phyloP scores from a whole-genome alignment of 2,329 filamentous ascomycete species.

The Tolypocladium pustulatum region DNA sequence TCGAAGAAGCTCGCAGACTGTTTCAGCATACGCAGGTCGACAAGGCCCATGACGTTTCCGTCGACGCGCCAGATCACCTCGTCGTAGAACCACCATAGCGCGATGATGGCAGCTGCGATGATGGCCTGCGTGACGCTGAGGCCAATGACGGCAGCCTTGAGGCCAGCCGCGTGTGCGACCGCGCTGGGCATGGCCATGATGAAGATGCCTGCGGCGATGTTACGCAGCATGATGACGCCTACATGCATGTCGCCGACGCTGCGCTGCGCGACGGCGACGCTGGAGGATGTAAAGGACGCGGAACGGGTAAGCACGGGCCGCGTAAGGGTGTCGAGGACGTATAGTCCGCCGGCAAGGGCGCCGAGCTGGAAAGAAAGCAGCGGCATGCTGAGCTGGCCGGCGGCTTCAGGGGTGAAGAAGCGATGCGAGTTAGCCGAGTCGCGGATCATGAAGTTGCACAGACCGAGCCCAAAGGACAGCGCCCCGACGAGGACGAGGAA shows the following conservation, averaged over 20 bases:
- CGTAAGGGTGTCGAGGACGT: slow-evolving; percentile 28
- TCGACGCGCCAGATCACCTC: slow-evolving; percentile 31
- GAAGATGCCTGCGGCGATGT: slow-evolving; percentile 30
- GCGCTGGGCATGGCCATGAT: slow-evolving; percentile 29
- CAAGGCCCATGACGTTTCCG: slow-evolving; percentile 34
- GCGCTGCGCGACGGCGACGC: slow-evolving; percentile 32
- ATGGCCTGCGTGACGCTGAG: slow-evolving; percentile 30
- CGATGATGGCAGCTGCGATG: slow-evolving; percentile 21
- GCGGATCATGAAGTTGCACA: slow-evolving; percentile 20
- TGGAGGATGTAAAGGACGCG: slow-evolving; percentile 37
- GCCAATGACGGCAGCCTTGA: slow-evolving; percentile 28
- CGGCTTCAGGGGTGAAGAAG: slow-evolving; percentile 16
- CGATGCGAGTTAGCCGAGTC: slow-evolving; percentile 8
- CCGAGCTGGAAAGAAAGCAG: slow-evolving; percentile 35
- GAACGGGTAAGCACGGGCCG: slow-evolving; percentile 34
- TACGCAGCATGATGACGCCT: slow-evolving; percentile 29
- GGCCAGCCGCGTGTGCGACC: slow-evolving; percentile 20
- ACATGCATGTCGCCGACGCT: slow-evolving; percentile 38
- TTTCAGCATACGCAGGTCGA: slow-evolving; percentile 33
- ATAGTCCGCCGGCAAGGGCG: slow-evolving; percentile 32
- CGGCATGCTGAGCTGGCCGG: slow-evolving; percentile 22
- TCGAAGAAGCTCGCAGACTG: slow-evolving; percentile 35
- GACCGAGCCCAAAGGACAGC: slow-evolving; percentile 31
- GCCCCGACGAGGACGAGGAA: slow-evolving; percentile 29
- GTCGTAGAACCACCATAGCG: slow-evolving; percentile 30